phyloP scores from a whole-genome alignment of 1,139 yeast species.

The Lodderomyces margitis region DNA sequence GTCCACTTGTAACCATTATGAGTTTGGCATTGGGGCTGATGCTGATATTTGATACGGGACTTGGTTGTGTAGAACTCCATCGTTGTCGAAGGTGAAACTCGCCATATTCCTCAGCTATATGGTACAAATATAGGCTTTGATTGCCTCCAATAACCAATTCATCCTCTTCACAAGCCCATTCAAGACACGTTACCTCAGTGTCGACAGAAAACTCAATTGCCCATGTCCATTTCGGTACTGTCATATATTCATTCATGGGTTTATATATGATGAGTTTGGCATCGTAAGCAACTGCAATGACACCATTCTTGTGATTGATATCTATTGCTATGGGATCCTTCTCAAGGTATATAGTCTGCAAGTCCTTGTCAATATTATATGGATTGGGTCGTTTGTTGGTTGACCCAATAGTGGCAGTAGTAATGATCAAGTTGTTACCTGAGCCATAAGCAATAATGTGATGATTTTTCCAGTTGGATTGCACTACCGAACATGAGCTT shows the following conservation, averaged over 20 bases:
- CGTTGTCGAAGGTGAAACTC: constrained; percentile 31
- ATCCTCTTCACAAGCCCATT: constrained; percentile 62
- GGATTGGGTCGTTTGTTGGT: constrained; percentile 14
- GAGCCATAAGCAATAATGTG: constrained; percentile 76
- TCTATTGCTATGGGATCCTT: constrained; percentile 66
- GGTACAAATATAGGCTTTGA: constrained; percentile 51
- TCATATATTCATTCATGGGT: constrained; percentile 46
- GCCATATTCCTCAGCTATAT: constrained; percentile 47
- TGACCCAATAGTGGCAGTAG: constrained; percentile 19
- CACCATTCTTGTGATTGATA: constrained; percentile 57
- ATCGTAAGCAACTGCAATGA: constrained; percentile 47
- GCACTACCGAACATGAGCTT: constrained; percentile 54
- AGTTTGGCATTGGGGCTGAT: constrained; percentile 66
- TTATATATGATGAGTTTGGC: constrained; percentile 34
- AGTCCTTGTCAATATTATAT: constrained; percentile 27
- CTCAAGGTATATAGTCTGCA: constrained; percentile 77
- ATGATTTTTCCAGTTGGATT: constrained; percentile 66
- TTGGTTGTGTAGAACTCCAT: constrained; percentile 59
- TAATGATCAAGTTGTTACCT: constrained; percentile 78
- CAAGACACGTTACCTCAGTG: constrained; percentile 45
- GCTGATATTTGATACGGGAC: constrained; percentile 51
- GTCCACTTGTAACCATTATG: constrained; percentile 59
- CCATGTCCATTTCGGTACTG: constrained; percentile 50
- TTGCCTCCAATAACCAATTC: constrained; percentile 66
- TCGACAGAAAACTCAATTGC: constrained; percentile 25